phyloP scores from a whole-genome alignment of 306 rosid genomes.

The Fragaria ananassa region DNA sequence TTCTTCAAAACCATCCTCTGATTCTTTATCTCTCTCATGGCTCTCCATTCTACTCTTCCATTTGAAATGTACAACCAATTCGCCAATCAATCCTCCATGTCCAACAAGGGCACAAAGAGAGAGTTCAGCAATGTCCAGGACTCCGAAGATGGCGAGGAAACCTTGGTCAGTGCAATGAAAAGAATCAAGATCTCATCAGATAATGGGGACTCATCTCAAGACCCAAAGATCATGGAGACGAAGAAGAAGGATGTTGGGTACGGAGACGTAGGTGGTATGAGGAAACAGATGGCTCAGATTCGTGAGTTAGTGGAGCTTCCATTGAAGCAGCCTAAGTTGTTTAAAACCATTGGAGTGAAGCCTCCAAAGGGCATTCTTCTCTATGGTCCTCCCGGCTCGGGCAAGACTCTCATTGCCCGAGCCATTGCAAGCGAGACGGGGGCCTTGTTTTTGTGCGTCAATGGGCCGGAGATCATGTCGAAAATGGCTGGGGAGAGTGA shows the following conservation, averaged over 20 bases:
- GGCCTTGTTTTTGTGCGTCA: neutral
- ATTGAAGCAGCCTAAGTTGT: neutral
- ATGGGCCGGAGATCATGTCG: neutral
- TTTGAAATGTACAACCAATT: neutral
- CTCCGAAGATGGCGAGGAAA: neutral
- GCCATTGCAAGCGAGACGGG: neutral
- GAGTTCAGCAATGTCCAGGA: neutral
- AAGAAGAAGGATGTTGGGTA: neutral
- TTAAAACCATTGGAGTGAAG: neutral
- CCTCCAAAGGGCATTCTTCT: constrained; percentile 5
- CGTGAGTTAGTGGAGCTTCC: constrained; percentile 5
- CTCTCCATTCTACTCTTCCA: neutral
- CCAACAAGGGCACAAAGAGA: neutral
- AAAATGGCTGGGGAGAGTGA: constrained; percentile 7
- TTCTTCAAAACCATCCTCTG: neutral
- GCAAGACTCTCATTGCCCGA: neutral
- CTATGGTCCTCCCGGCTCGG: neutral
- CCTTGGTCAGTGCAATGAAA: neutral
- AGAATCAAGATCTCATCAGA: neutral
- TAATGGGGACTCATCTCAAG: neutral
- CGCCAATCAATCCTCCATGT: neutral
- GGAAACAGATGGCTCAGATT: neutral
- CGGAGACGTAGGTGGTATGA: neutral
- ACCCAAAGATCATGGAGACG: neutral
- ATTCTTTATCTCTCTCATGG: neutral